Evolutionary conservation across 2,329 filamentous ascomycete species (phyloP).

Genomic region (Fusarium nelsonii): DNA sequence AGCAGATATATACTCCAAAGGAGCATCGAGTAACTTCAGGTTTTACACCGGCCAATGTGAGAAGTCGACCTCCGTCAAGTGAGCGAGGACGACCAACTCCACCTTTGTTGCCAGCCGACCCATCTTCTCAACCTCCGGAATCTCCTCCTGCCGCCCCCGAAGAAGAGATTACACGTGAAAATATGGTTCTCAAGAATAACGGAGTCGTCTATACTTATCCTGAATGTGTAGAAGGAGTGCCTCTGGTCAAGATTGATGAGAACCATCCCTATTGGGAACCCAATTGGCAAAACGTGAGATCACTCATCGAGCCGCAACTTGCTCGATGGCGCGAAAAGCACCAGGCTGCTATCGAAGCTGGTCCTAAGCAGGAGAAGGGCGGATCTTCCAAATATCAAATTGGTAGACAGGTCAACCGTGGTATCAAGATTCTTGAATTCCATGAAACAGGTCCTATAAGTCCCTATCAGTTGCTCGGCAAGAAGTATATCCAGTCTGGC

Average conservation of each 20-base stretch:
- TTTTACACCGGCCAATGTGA: constrained; percentile 51
- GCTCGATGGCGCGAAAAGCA: constrained; percentile 64
- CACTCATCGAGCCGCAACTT: constrained; percentile 58
- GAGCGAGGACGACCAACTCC: constrained; percentile 49
- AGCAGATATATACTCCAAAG: constrained; percentile 47
- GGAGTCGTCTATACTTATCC: constrained; percentile 64
- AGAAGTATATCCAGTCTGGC: constrained; percentile 60
- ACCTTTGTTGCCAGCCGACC: constrained; percentile 45
- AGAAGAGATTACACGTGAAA: constrained; percentile 59
- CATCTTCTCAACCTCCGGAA: constrained; percentile 46
- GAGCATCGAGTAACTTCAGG: constrained; percentile 47
- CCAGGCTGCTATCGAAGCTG: constrained; percentile 52
- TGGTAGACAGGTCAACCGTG: constrained; percentile 68
- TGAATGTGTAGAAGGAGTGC: constrained; percentile 65
- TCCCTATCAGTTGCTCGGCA: constrained; percentile 68
- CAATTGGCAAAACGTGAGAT: constrained; percentile 62
- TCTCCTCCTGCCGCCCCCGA: constrained; percentile 13
- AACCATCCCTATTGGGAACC: constrained; percentile 68
- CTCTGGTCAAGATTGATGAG: constrained; percentile 63
- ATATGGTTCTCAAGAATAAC: constrained; percentile 61
- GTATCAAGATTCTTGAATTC: constrained; percentile 65
- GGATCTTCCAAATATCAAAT: constrained; percentile 64
- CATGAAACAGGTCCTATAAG: constrained; percentile 64
- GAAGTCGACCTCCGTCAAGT: constrained; percentile 47
- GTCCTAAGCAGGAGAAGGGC: constrained; percentile 51